Percentiles rank a stretch among this genome's conserved stretches.
phyloP scores from a whole-genome alignment of 164 flowering plant genomes.

The Santalum album region DNA sequence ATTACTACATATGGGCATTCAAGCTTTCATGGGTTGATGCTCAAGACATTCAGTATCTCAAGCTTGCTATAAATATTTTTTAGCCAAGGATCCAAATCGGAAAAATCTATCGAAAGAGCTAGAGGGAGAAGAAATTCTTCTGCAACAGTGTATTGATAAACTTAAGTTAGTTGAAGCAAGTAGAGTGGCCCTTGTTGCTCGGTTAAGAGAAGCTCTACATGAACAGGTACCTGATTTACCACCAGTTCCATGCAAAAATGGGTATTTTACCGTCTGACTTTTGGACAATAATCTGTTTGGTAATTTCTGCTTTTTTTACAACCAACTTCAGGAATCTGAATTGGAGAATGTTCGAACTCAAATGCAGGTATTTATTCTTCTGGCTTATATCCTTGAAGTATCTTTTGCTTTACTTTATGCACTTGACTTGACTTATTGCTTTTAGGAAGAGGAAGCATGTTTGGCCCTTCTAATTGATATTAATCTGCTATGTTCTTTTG shows the following conservation, averaged over 20 bases:
- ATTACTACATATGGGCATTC: neutral
- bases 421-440: too few species aligned
- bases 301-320: slow-evolving; percentile 1
- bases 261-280: too few species aligned
- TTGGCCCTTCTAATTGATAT: too few species aligned
- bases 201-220: slow-evolving; percentile 71
- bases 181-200: slow-evolving; percentile 62
- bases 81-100: slow-evolving; percentile 71
- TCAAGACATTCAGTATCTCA: slow-evolving; percentile 6
- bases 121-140: slow-evolving; percentile 59
- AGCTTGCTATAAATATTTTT: slow-evolving; percentile 11
- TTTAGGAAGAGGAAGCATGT: too few species aligned
- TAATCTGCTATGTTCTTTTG: too few species aligned
- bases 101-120: slow-evolving; percentile 56
- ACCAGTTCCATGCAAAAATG: neutral
- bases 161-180: slow-evolving; percentile 69
- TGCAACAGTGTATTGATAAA: slow-evolving; percentile 74
- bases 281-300: neutral
- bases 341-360: slow-evolving; percentile 88
- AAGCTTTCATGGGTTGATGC: too few species aligned
- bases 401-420: too few species aligned
- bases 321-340: slow-evolving; percentile 65
- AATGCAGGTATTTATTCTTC: slow-evolving; percentile 55
- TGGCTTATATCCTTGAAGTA: too few species aligned
- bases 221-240: slow-evolving; percentile 54